These are phyloP conservation scores for Aechmea fasciata DNA, from an alignment of 176 grass and related monocot genomes.

Conservation along the genomic window DNA sequence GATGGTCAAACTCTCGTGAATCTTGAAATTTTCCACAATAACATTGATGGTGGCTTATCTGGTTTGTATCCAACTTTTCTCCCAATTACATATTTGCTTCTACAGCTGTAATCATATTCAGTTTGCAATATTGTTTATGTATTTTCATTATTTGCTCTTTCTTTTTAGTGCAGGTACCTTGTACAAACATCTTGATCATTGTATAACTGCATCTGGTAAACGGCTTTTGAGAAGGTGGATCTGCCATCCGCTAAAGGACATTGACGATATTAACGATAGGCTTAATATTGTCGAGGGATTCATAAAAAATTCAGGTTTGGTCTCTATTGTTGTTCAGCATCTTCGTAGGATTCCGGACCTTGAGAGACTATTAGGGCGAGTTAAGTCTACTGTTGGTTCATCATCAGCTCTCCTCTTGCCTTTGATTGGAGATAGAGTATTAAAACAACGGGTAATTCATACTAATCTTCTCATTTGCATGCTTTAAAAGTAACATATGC, in stretches of 20 bases:
- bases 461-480: slow-evolving; percentile 7
- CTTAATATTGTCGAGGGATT: slow-evolving; percentile 75
- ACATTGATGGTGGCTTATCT: slow-evolving; percentile 63
- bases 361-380: slow-evolving; percentile 73
- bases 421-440: slow-evolving; percentile 56
- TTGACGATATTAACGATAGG: slow-evolving; percentile 57
- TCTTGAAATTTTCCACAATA: slow-evolving; percentile 95
- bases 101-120: slow-evolving; percentile 6
- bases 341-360: slow-evolving; percentile 69
- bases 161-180: slow-evolving; percentile 49
- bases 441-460: slow-evolving; percentile 64
- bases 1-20: slow-evolving; percentile 93
- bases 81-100: slow-evolving; percentile 1
- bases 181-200: slow-evolving; percentile 86
- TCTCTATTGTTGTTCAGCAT: slow-evolving; percentile 38
- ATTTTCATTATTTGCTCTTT: slow-evolving; percentile 6
- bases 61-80: slow-evolving; percentile 29
- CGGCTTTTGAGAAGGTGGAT: slow-evolving; percentile 85
- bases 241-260: slow-evolving; percentile 75
- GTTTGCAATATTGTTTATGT: slow-evolving; percentile 4
- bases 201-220: slow-evolving; percentile 77
- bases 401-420: slow-evolving; percentile 47
- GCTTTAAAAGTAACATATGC: not conserved
- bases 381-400: slow-evolving; percentile 65
- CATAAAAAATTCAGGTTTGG: slow-evolving; percentile 51